Conservation (phyloP, 78 protist species). For the Planoprotostelium fungivorum region DNA sequence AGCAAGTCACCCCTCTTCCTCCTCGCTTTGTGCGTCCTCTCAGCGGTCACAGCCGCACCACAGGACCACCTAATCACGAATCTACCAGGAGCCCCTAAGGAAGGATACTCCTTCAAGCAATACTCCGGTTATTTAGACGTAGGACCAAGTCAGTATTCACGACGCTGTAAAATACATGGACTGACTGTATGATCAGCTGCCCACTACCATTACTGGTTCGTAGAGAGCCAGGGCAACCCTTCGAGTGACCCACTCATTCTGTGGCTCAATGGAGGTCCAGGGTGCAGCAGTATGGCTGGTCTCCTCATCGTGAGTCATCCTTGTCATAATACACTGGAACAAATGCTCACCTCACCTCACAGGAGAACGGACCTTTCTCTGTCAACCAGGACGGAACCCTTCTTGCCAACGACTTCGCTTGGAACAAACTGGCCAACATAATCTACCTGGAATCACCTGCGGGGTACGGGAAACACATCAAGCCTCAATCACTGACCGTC, state of each 20-base stretch:
- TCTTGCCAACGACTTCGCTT: slow-evolving; percentile 1
- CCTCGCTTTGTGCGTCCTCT: too few relatives aligned
- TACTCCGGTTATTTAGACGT: slow-evolving; percentile 7
- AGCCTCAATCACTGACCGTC: neutral
- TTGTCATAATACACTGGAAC: neutral
- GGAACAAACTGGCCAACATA: slow-evolving; percentile 61
- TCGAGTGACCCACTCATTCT: slow-evolving; percentile 63
- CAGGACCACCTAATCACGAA: neutral
- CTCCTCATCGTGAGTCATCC: neutral
- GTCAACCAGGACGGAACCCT: neutral
- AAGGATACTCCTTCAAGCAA: neutral
- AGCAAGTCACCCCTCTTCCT: too few relatives aligned
- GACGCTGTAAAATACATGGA: neutral
- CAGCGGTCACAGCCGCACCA: too few relatives aligned
- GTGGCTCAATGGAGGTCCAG: slow-evolving; percentile 78
- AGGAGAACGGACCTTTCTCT: neutral
- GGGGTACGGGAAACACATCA: neutral
- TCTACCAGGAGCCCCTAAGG: neutral
- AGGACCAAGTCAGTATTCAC: neutral
- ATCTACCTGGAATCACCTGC: slow-evolving; percentile 52
- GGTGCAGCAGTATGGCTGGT: neutral
- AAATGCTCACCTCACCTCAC: neutral
- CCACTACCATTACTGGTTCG: slow-evolving; percentile 54
- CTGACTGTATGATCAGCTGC: neutral
- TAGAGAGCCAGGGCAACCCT: slow-evolving; percentile 50